A percentile compares a stretch with the other conserved stretches of the same genome.
These are phyloP conservation scores for Mallotus repandus DNA, from an alignment of 441 rosid genomes.

Conservation along the genomic window DNA sequence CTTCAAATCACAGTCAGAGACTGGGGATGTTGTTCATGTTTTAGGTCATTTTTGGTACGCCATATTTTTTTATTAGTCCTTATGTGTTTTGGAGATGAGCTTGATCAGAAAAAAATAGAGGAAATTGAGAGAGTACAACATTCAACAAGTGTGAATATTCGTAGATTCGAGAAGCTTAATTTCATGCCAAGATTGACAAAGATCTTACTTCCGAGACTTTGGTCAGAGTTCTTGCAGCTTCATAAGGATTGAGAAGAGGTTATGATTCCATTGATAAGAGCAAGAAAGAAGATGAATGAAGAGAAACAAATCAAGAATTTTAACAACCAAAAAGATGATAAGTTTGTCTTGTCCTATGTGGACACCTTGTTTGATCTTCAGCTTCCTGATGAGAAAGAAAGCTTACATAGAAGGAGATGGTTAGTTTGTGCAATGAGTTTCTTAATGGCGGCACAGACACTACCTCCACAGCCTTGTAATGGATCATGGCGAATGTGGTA, in stretches of 20 bases:
- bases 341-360: constrained; percentile 25
- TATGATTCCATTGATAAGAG: constrained; percentile 33
- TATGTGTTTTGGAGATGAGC: constrained; percentile 26
- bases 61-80: constrained; percentile 22
- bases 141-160: neutral
- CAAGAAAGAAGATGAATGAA: constrained; percentile 25
- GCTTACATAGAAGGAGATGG: constrained; percentile 34
- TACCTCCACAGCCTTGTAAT: constrained; percentile 41
- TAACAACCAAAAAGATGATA: neutral
- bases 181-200: constrained; percentile 39
- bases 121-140: constrained; percentile 27
- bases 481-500: constrained; percentile 54
- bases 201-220: constrained; percentile 24
- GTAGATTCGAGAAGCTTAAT: constrained; percentile 25
- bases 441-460: constrained; percentile 46
- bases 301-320: constrained; percentile 5
- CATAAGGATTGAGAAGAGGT: constrained; percentile 14
- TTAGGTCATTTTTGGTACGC: constrained; percentile 11
- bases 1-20: neutral
- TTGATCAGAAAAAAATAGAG: constrained; percentile 21
- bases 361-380: constrained; percentile 40
- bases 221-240: constrained; percentile 28
- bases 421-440: constrained; percentile 36
- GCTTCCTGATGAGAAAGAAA: constrained; percentile 40
- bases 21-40: neutral